Evolutionary conservation across 2,329 filamentous ascomycete genomes (phyloP).

Genomic region (Penicillium sp.): DNA sequence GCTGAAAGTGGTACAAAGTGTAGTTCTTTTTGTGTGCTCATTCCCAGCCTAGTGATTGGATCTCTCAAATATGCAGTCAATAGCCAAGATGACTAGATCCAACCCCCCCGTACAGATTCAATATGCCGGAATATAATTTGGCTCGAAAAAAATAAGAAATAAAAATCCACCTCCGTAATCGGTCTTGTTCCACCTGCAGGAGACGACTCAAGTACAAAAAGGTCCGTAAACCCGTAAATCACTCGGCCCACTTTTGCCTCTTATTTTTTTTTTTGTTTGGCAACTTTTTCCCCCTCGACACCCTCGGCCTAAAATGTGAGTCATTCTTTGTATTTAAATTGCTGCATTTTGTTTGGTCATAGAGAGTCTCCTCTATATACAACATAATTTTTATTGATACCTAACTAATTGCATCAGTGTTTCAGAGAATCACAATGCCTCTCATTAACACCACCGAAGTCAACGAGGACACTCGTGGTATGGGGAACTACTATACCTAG

Average conservation of each 20-base stretch:
- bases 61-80: neutral
- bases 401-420: slow-evolving; percentile 5
- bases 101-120: neutral
- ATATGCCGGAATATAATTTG: neutral
- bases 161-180: neutral
- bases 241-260: slow-evolving; percentile 7
- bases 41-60: slow-evolving; percentile 1
- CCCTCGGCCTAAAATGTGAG: slow-evolving; percentile 1
- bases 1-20: neutral
- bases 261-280: neutral
- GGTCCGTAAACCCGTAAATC: neutral
- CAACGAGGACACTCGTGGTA: slow-evolving; percentile 49
- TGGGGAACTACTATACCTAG: slow-evolving; percentile 12
- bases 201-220: neutral
- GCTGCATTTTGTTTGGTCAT: neutral
- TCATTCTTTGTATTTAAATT: slow-evolving; percentile 1
- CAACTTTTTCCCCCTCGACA: neutral
- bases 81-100: neutral
- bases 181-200: neutral
- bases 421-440: slow-evolving; percentile 36
- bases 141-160: neutral
- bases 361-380: neutral
- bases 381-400: neutral
- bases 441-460: slow-evolving; percentile 42
- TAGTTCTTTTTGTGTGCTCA: neutral